A percentile compares a stretch with the other conserved stretches of the same genome.
phyloP scores from a whole-genome alignment of 768 basidiomycete genomes.

The Mycena vitilis region DNA sequence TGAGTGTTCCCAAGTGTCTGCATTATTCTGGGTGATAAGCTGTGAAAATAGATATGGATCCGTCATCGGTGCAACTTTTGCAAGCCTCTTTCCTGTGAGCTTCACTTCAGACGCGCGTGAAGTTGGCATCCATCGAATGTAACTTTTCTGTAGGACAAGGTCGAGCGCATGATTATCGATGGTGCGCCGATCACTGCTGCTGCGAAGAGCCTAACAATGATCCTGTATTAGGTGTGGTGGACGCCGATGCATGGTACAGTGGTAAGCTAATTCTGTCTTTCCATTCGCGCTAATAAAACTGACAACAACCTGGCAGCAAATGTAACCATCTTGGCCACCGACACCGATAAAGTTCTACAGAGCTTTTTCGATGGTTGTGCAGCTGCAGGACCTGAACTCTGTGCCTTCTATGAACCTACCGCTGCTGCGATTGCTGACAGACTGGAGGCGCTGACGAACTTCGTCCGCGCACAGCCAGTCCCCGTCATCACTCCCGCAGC shows the following conservation, averaged over 20 bases:
- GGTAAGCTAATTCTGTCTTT: slow-evolving; percentile 24
- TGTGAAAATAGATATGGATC: slow-evolving; percentile 41
- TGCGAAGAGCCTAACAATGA: background rate
- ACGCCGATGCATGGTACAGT: slow-evolving; percentile 38
- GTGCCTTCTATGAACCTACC: slow-evolving; percentile 41
- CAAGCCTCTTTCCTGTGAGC: slow-evolving; percentile 49
- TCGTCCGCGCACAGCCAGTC: slow-evolving; percentile 37
- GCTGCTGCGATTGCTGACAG: slow-evolving; percentile 33
- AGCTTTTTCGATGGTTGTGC: slow-evolving; percentile 40
- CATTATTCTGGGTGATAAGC: background rate
- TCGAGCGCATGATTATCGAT: slow-evolving; percentile 49
- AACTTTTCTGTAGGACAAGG: slow-evolving; percentile 39
- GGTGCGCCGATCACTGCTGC: slow-evolving; percentile 29
- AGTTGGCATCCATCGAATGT: background rate
- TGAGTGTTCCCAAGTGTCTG: slow-evolving; percentile 15
- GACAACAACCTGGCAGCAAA: slow-evolving; percentile 14
- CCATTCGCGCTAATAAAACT: background rate
- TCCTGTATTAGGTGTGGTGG: slow-evolving; percentile 27
- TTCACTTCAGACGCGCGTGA: slow-evolving; percentile 3
- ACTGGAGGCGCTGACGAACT: slow-evolving; percentile 33
- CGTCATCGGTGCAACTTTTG: slow-evolving; percentile 47
- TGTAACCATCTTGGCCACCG: slow-evolving; percentile 38
- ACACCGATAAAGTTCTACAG: slow-evolving; percentile 40
- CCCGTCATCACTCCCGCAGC: slow-evolving; percentile 33
- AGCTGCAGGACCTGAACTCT: slow-evolving; percentile 39